A percentile compares a stretch with the other conserved stretches of the same genome.
Evolutionary conservation across 441 rosid genomes (phyloP).

Genomic region (Aquilaria agallochum): DNA sequence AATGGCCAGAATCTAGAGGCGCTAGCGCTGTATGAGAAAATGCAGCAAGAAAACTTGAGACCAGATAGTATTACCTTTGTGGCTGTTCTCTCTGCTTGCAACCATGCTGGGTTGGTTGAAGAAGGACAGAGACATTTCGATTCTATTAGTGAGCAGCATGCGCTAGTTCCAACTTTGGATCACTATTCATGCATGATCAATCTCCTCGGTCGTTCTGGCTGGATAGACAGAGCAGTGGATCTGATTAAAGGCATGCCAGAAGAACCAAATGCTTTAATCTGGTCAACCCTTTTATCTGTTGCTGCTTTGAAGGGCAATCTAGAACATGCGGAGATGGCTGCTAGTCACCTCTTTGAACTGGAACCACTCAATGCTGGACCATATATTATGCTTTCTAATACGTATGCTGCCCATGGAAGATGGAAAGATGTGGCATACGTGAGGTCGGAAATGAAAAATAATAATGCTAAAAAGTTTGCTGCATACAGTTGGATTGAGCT

Average conservation of each 20-base stretch:
- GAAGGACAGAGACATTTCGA: conserved; percentile 30
- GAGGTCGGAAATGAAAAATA: conserved; percentile 39
- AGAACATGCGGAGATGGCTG: conserved; percentile 36
- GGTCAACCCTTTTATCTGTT: conserved; percentile 39
- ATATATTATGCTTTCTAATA: conserved; percentile 41
- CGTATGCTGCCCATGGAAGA: conserved; percentile 38
- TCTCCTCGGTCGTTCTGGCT: conserved; percentile 37
- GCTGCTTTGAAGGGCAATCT: conserved; percentile 25
- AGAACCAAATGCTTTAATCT: conserved; percentile 31
- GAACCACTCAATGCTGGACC: conserved; percentile 39
- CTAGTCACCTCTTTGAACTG: conserved; percentile 29
- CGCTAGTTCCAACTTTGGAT: conserved; percentile 28
- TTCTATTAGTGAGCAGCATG: conserved; percentile 34
- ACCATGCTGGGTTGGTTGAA: conserved; percentile 34
- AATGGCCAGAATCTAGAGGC: conserved; percentile 39
- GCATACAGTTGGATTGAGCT: conserved; percentile 45
- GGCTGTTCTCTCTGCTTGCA: conserved; percentile 40
- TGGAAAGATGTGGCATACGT: conserved; percentile 39
- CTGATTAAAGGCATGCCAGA: conserved; percentile 32
- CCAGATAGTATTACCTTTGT: conserved; percentile 38
- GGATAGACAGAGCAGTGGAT: conserved; percentile 25
- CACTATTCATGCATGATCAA: conserved; percentile 36
- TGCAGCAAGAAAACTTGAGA: conserved; percentile 30
- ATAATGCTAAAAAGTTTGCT: conserved; percentile 35
- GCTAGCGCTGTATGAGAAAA: conserved; percentile 28